Percentiles rank a stretch among this genome's conserved stretches.
Evolutionary conservation across 192 early-diverging fungal species (phyloP).

Genomic region (Backusella parvicylindrica): DNA sequence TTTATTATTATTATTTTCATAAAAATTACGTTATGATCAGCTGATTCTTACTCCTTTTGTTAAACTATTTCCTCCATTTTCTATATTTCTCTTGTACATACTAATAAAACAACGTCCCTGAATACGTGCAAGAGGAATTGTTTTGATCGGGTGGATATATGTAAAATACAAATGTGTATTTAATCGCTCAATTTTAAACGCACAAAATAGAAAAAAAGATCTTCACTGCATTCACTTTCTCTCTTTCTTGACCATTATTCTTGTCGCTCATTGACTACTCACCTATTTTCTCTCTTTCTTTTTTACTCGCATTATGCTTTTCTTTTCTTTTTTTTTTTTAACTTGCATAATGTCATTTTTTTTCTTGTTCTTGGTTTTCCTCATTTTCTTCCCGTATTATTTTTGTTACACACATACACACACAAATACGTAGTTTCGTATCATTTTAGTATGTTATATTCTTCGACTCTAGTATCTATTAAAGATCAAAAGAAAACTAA

Average conservation of each 20-base stretch:
- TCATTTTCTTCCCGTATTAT: not conserved
- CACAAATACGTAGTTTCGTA: not conserved
- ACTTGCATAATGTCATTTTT: not conserved
- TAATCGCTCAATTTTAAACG: not conserved
- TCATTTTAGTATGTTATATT: not conserved
- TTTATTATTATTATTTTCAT: not conserved
- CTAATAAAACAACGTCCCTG: not conserved
- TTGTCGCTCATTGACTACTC: not conserved
- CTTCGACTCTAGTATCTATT: too few relatives aligned
- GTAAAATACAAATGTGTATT: too few relatives aligned
- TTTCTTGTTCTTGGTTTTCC: not conserved
- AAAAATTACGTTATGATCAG: slow-evolving; percentile 4
- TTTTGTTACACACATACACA: not conserved
- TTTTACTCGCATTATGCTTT: not conserved
- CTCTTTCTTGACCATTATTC: not conserved
- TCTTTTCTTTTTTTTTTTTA: not conserved
- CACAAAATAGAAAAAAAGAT: not conserved
- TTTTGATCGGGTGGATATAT: not conserved
- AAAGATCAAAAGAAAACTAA: too few relatives aligned
- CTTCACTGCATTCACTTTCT: not conserved
- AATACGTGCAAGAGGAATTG: not conserved
- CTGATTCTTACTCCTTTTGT: not conserved
- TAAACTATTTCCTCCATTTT: not conserved
- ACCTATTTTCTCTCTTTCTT: not conserved
- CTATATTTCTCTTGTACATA: not conserved